These are phyloP conservation scores for Pyrenochaeta sp. DNA, from an alignment of 2,329 filamentous ascomycete species.

Conservation along the genomic window DNA sequence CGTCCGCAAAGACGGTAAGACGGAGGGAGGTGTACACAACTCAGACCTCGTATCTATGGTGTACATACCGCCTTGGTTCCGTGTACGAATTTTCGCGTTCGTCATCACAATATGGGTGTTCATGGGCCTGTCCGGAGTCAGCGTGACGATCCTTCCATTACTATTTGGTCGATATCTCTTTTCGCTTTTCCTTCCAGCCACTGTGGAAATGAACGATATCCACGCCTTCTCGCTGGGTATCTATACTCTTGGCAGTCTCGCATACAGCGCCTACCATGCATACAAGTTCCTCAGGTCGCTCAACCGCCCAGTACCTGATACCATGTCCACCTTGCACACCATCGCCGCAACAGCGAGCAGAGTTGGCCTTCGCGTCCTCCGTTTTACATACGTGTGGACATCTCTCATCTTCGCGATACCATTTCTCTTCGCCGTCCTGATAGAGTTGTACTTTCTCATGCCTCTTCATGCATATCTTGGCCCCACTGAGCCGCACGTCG, in stretches of 20 bases:
- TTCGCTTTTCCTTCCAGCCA: constrained; percentile 72
- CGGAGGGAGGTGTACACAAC: constrained; percentile 50
- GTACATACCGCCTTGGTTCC: constrained; percentile 86
- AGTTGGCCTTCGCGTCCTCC: constrained; percentile 49
- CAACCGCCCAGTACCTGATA: constrained; percentile 34
- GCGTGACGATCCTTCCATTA: constrained; percentile 85
- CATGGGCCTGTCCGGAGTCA: constrained; percentile 85
- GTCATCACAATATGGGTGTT: constrained; percentile 93
- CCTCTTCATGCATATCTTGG: constrained; percentile 79
- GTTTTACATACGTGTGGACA: constrained; percentile 76
- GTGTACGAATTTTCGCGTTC: constrained; percentile 80
- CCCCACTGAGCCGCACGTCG: constrained; percentile 67
- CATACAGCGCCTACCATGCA: constrained; percentile 63
- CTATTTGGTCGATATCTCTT: constrained; percentile 85
- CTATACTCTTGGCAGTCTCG: constrained; percentile 75
- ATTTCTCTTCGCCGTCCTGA: constrained; percentile 76
- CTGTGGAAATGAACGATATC: constrained; percentile 81
- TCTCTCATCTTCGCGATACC: constrained; percentile 83
- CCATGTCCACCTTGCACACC: constrained; percentile 40
- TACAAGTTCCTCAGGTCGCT: constrained; percentile 56
- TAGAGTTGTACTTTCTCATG: constrained; percentile 89
- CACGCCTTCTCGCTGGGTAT: constrained; percentile 94
- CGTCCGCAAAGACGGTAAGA: constrained; percentile 67
- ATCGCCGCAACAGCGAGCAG: constrained; percentile 37
- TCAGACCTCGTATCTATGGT: constrained; percentile 60